These are phyloP conservation scores for Microcyclospora tardicrescens DNA, from an alignment of 2,329 filamentous ascomycete genomes.

Conservation along the genomic window DNA sequence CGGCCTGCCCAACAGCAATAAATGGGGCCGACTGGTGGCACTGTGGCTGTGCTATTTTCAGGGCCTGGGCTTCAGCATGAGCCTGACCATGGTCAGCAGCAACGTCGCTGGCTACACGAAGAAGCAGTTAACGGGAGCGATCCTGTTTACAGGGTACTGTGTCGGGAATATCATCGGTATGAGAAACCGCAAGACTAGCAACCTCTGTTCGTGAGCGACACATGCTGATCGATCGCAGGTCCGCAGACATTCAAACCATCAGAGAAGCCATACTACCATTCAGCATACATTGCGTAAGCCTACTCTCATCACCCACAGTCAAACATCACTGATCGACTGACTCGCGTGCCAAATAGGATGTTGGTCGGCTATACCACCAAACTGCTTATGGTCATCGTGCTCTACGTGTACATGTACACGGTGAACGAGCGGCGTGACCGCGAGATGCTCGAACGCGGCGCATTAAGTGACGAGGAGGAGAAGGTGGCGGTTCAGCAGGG, in stretches of 20 bases:
- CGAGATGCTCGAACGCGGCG: no score
- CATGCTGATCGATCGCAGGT: no score
- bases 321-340: not conserved
- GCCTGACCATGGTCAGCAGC: slow-evolving; percentile 39
- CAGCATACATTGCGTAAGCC: slow-evolving; percentile 34
- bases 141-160: slow-evolving; percentile 42
- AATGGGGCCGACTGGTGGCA: slow-evolving; percentile 44
- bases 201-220: no score
- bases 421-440: slow-evolving; percentile 43
- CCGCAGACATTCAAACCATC: slow-evolving; percentile 40
- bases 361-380: slow-evolving; percentile 44
- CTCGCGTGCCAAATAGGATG: slow-evolving; percentile 32
- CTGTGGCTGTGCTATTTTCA: slow-evolving; percentile 47
- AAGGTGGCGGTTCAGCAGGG: slow-evolving; percentile 40
- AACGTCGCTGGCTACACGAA: slow-evolving; percentile 45
- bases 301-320: no score
- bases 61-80: slow-evolving; percentile 41
- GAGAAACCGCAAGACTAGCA: no score
- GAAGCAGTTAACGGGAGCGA: slow-evolving; percentile 39
- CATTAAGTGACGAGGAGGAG: slow-evolving; percentile 30
- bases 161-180: slow-evolving; percentile 33
- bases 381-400: slow-evolving; percentile 34
- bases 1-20: slow-evolving; percentile 36
- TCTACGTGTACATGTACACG: slow-evolving; percentile 44
- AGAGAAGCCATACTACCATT: slow-evolving; percentile 38